A percentile compares a stretch with the other conserved stretches of the same genome.
Conservation (phyloP, 257 asterid species). For the Catharanthus roseus region DNA sequence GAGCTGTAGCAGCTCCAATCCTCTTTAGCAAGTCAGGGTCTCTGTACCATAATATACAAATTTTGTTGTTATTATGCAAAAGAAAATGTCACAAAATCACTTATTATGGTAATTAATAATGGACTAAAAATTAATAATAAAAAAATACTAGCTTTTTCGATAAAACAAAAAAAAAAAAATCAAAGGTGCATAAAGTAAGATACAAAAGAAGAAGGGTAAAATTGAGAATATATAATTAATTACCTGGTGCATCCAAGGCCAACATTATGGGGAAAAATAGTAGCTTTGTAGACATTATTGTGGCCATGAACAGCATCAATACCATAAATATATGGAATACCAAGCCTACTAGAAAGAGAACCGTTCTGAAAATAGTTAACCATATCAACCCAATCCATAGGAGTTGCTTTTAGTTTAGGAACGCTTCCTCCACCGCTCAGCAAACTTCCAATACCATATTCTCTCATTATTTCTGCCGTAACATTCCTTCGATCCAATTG, state of each 20-base stretch:
- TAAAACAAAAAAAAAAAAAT: no score
- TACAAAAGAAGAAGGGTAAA: not conserved
- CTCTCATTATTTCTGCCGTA: conserved; percentile 30
- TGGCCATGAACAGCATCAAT: conserved; percentile 54
- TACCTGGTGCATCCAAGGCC: conserved; percentile 61
- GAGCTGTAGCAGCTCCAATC: conserved; percentile 43
- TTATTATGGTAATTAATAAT: no score
- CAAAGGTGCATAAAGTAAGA: no score
- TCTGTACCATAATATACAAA: conserved; percentile 8
- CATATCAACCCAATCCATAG: conserved; percentile 46
- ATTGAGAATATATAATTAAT: conserved; percentile 8
- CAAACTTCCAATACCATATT: conserved; percentile 52
- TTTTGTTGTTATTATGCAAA: no score
- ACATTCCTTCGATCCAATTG: conserved; percentile 47
- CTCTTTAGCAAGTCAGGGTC: conserved; percentile 31
- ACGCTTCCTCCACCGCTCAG: conserved; percentile 53
- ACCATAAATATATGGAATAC: conserved; percentile 50
- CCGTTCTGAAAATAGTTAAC: conserved; percentile 44
- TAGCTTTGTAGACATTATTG: conserved; percentile 44
- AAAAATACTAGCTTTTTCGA: no score
- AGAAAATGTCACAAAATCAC: no score
- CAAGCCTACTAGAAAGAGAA: conserved; percentile 50
- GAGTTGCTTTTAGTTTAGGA: conserved; percentile 35
- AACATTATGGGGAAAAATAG: conserved; percentile 57
- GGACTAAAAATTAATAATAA: no score